Evolutionary conservation across 1,284 basidiomycete species (phyloP), one percentile per base, ranked within the genome.

Genomic region (Wallemia ichthyophaga): DNA sequence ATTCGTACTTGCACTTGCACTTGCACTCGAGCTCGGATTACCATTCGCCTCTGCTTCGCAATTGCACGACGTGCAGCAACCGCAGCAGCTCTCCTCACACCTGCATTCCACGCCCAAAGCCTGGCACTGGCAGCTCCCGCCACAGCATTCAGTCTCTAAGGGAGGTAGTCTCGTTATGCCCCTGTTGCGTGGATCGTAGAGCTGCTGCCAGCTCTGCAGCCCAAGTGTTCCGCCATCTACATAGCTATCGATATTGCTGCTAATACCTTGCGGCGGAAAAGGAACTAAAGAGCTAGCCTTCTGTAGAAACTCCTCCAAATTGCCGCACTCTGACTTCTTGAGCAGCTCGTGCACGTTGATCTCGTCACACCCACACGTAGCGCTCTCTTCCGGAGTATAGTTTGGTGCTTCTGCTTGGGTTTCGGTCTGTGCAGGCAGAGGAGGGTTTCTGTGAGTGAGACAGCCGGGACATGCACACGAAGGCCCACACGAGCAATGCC

Each of bases 111-210:
- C 37, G n/a, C 37, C 37, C 7, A 17, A 19, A 13, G 11, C 37
- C n/a, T 48, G 37, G n/a, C 37, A 48, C n/a, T 48, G 37, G n/a
- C 37, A 48, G 37, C 37, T 48, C 11, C 37, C 37, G n/a, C 37
- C 37, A 21, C 37, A 48, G n/a, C 37, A 48, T 19, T 48, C 37
- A 5, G 37, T 48, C n/a, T 48, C 37, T 13, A 48, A 21, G 5
- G 37, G 37, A 3, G 37, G 37, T 17, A 48, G 37, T 48, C 37
- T 48, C 37, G 37, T 48, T 5, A 56, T 56, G 23, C 55, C 55
- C n/a, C n/a, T 27, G n/a, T 56, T 56, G 5, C 55, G 24, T 15
- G 55, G 55, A 56, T 56, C 55, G 55, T 56, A 56, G 15, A 56
- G 27, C 17, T 56, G 24, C 55, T 25, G 25, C 55, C 27, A 27